Evolutionary conservation across 306 rosid species (phyloP), one percentile per base, ranked within the genome.

Genomic region (Senna siamea): DNA sequence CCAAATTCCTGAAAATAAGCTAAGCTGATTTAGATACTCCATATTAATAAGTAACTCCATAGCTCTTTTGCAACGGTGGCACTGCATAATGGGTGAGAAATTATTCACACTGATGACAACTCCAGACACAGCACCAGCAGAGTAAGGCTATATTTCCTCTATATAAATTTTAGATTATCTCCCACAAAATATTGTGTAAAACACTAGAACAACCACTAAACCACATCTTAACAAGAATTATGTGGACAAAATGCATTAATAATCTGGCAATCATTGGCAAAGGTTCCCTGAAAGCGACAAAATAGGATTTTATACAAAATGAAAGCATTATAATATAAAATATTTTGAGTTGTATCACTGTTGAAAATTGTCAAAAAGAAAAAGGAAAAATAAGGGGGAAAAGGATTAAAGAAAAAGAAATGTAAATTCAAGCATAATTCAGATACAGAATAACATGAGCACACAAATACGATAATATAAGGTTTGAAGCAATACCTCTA

Each of bases 181-280:
- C 14, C 59, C 7, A 0, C 19, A 53, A 53, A 22, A 20, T 53
- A 8, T 20, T 20, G 30, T 22, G 26, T 19, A 53, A 22, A 51
- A 7, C 15, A 53, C 59, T 11, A 30, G 34, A 48, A 0, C 1
- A 52, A 28, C 70, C 14, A 47, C 56, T 13, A 59, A 59, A 77
- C 58, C 8, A 78, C 60, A 61, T 64, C 30, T n/a, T 17, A 13
- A 19, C 54, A 37, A 34, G 52, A 76, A 65, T 15, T 40, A 13
- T 0, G 44, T 22, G n/a, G 23, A 28, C 37, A 34, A 47, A 14
- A 67, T 66, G 3, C 43, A 30, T 18, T 70, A 23, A 26, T 26
- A 26, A 2, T 66, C 5, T 7, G 18, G 61, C 48, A 60, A 77
- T 72, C 59, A 28, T 51, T 40, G 8, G 22, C 46, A 14, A 7